These are phyloP conservation scores for Cryptococcus sp. DNA, from an alignment of 1,284 basidiomycete species.

Conservation along the genomic window DNA sequence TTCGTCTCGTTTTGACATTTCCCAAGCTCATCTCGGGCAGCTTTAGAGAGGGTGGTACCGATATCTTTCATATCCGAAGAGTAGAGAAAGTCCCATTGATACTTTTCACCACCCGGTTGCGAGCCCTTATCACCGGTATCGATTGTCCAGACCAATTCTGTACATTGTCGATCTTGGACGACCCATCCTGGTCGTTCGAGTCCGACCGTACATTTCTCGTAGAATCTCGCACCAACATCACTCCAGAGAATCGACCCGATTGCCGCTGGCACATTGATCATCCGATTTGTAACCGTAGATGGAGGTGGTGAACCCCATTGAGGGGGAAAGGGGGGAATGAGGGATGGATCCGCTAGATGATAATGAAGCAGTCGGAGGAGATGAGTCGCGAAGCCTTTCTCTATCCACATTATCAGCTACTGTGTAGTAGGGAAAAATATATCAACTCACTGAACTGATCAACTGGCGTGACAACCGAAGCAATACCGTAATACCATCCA, in stretches of 20 bases:
- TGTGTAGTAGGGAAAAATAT: too few species aligned
- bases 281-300: neutral
- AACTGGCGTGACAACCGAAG: constrained; percentile 28
- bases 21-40: neutral
- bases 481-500: constrained; percentile 25
- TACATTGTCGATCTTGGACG: constrained; percentile 6
- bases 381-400: constrained; percentile 32
- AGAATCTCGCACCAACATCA: constrained; percentile 32
- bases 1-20: neutral
- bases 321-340: constrained; percentile 17
- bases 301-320: constrained; percentile 22
- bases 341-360: constrained; percentile 8
- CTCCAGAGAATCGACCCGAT: constrained; percentile 31
- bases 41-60: neutral
- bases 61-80: neutral
- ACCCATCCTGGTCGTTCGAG: constrained; percentile 18
- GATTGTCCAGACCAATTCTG: constrained; percentile 21
- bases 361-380: constrained; percentile 33
- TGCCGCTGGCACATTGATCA: constrained; percentile 7
- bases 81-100: constrained; percentile 13
- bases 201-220: constrained; percentile 19
- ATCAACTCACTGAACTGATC: too few species aligned
- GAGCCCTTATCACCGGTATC: neutral
- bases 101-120: neutral
- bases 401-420: too few species aligned